Evolutionary conservation across 805 yeast species (phyloP).

Genomic region (Wickerhamia fluorescens): DNA sequence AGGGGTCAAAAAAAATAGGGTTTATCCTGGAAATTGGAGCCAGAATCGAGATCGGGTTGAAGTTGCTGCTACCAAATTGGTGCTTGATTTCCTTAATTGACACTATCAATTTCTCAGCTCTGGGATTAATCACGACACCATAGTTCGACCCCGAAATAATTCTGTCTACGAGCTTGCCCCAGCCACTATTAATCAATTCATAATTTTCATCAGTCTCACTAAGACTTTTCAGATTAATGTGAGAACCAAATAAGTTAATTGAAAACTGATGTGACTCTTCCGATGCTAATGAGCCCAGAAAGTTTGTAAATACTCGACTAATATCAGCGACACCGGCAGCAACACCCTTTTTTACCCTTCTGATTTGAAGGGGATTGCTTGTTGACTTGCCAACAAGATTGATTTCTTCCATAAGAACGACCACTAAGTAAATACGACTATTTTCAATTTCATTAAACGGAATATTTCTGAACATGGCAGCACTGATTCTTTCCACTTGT

Average conservation of each 20-base stretch:
- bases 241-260: conserved; percentile 67
- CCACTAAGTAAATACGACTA: conserved; percentile 68
- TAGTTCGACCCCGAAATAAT: conserved; percentile 66
- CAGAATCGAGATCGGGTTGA: conserved; percentile 25
- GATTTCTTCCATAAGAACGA: conserved; percentile 65
- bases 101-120: conserved; percentile 65
- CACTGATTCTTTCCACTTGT: conserved; percentile 59
- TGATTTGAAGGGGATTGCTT: conserved; percentile 21
- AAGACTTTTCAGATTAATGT: conserved; percentile 39
- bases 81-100: conserved; percentile 69
- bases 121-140: conserved; percentile 75
- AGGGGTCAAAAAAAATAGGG: conserved; percentile 58
- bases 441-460: conserved; percentile 60
- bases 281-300: conserved; percentile 50
- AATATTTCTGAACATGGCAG: conserved; percentile 72
- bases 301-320: conserved; percentile 65
- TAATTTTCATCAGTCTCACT: conserved; percentile 8
- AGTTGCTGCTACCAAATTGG: conserved; percentile 20
- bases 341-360: conserved; percentile 62
- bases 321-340: conserved; percentile 88
- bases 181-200: conserved; percentile 49
- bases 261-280: conserved; percentile 67
- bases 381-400: conserved; percentile 28
- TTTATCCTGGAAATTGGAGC: conserved; percentile 58
- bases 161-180: conserved; percentile 83